These are phyloP conservation scores for Arctium minus DNA, from an alignment of 129 eudicot genomes.

Conservation along the genomic window DNA sequence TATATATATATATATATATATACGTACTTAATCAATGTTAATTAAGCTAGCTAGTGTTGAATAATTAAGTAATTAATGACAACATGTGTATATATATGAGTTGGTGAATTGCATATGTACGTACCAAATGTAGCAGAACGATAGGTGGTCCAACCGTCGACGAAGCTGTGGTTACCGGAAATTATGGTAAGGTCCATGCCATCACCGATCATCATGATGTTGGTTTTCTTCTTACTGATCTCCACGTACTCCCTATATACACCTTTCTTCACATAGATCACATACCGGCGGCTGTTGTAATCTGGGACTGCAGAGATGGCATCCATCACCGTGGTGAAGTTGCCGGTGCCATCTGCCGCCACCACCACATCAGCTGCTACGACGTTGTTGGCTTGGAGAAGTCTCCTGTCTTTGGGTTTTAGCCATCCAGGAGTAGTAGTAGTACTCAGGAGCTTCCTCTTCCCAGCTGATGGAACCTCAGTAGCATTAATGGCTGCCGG, in stretches of 20 bases:
- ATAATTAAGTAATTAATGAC: no score
- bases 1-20: no score
- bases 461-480: neutral
- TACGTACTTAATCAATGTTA: no score
- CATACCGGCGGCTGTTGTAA: slow-evolving; percentile 36
- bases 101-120: neutral
- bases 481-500: neutral
- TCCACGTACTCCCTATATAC: slow-evolving; percentile 75
- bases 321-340: slow-evolving; percentile 52
- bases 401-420: slow-evolving; percentile 37
- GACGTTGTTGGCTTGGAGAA: slow-evolving; percentile 34
- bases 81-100: no score
- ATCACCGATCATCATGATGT: slow-evolving; percentile 82
- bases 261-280: slow-evolving; percentile 79
- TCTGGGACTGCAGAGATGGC: slow-evolving; percentile 61
- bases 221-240: slow-evolving; percentile 61
- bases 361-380: slow-evolving; percentile 57
- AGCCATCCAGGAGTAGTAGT: slow-evolving; percentile 54
- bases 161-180: slow-evolving; percentile 57
- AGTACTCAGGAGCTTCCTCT: slow-evolving; percentile 16
- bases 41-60: no score
- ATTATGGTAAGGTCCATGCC: slow-evolving; percentile 74
- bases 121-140: slow-evolving; percentile 87
- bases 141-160: slow-evolving; percentile 88
- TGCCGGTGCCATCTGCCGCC: slow-evolving; percentile 74